A percentile compares a stretch with the other conserved stretches of the same genome.
Conservation (phyloP, 2,329 filamentous ascomycete species). For the Scedosporium minutisporum region DNA sequence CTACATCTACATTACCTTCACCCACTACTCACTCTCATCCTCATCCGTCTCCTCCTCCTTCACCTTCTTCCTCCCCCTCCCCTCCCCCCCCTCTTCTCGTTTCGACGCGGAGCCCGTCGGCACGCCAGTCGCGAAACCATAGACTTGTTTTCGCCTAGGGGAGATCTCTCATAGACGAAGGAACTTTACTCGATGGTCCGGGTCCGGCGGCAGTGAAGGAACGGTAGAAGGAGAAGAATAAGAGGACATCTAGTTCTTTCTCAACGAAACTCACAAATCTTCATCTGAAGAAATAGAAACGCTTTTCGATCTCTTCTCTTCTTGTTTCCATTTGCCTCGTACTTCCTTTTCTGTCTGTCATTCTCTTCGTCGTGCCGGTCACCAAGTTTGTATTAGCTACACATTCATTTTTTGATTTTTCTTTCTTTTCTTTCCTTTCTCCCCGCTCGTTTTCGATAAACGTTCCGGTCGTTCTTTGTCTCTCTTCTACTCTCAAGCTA, state of each 20-base stretch:
- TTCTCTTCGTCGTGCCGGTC: constrained; percentile 2
- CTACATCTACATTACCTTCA: too few species aligned
- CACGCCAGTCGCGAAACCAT: neutral
- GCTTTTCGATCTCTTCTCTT: neutral
- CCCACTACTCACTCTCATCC: constrained; percentile 2
- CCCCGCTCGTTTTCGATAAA: neutral
- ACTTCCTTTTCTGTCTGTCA: neutral
- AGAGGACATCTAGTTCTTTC: neutral
- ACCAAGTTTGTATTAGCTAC: neutral
- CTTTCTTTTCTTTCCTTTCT: neutral
- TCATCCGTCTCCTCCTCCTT: constrained; percentile 2
- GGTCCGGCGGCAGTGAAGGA: neutral
- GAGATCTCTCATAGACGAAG: neutral
- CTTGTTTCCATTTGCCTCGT: neutral
- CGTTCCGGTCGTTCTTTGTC: neutral
- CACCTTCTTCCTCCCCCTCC: neutral
- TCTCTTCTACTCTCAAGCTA: neutral
- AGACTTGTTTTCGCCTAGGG: constrained; percentile 1
- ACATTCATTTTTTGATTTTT: neutral
- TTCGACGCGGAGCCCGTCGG: neutral
- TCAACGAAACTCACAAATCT: neutral
- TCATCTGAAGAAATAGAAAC: neutral
- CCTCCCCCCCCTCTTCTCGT: neutral
- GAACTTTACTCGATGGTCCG: neutral
- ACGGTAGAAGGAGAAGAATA: neutral